Evolutionary conservation across 2,329 filamentous ascomycete species (phyloP).

Genomic region (Orbilia blumenaviensis): DNA sequence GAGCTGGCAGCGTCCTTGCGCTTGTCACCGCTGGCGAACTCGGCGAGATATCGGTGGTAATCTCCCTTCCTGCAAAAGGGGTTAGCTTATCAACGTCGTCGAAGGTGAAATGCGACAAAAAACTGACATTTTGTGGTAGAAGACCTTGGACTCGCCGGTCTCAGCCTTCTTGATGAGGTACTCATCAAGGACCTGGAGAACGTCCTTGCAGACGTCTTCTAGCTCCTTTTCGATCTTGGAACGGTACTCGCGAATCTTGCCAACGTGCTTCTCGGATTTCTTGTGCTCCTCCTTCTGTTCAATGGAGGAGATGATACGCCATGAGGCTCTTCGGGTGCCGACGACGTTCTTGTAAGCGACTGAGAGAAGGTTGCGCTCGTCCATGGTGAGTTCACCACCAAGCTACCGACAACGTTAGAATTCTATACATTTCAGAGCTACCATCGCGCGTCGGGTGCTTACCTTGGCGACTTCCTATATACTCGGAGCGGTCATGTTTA

Average conservation of each 20-base stretch:
- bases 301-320: slow-evolving; percentile 98
- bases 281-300: slow-evolving; percentile 99
- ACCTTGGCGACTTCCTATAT: slow-evolving; percentile 90
- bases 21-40: slow-evolving; percentile 93
- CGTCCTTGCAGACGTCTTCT: slow-evolving; percentile 96
- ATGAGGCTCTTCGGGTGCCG: slow-evolving; percentile 93
- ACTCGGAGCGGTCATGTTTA: slow-evolving; percentile 58
- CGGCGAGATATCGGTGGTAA: slow-evolving; percentile 98
- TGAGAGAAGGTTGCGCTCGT: slow-evolving; percentile 96
- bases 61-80: slow-evolving; percentile 87
- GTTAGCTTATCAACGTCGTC: not conserved
- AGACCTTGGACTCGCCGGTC: slow-evolving; percentile 97
- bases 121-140: slow-evolving; percentile 98
- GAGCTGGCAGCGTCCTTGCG: slow-evolving; percentile 93
- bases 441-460: slow-evolving; percentile 57
- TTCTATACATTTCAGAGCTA: not conserved
- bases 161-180: slow-evolving; percentile 93
- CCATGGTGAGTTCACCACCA: slow-evolving; percentile 80
- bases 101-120: slow-evolving; percentile 8
- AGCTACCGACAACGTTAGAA: slow-evolving; percentile 61
- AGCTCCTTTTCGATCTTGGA: slow-evolving; percentile 98
- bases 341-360: slow-evolving; percentile 99
- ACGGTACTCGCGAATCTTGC: slow-evolving; percentile 96
- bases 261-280: slow-evolving; percentile 90
- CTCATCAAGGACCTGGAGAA: slow-evolving; percentile 91